Evolutionary conservation across 139 green algal species (phyloP).

Genomic region (Dunaliella sp.): DNA sequence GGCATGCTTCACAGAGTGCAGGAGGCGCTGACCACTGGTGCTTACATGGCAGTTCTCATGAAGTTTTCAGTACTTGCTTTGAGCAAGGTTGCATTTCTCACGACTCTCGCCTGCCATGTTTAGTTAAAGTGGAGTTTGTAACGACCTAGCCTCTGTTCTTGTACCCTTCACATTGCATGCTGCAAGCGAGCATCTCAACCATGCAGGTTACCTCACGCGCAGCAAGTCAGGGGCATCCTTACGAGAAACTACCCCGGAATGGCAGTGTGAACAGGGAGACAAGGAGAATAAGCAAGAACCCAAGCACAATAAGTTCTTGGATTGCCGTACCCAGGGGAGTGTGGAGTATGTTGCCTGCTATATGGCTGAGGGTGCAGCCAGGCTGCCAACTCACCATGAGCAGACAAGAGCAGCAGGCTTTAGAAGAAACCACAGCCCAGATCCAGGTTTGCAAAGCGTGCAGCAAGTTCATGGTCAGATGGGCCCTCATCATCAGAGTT

Average conservation of each 20-base stretch:
- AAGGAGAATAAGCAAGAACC: neutral
- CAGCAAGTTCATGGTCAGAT: slow-evolving; percentile 18
- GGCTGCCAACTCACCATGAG: neutral
- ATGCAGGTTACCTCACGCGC: neutral
- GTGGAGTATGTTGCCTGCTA: too few species aligned
- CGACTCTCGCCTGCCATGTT: neutral
- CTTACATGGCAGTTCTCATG: too few species aligned
- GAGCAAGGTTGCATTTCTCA: neutral
- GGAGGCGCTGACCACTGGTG: too few species aligned
- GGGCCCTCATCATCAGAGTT: neutral
- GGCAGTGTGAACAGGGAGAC: neutral
- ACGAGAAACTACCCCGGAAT: neutral
- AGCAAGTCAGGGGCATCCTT: too few species aligned
- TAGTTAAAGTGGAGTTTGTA: neutral
- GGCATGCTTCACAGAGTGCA: too few species aligned
- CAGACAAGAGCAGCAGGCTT: neutral
- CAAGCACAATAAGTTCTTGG: neutral
- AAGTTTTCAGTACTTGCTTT: too few species aligned
- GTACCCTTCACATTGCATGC: neutral
- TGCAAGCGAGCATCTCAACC: neutral
- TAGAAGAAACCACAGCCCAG: slow-evolving; percentile 36
- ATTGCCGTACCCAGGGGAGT: neutral
- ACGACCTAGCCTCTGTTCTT: neutral
- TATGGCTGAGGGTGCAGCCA: too few species aligned
- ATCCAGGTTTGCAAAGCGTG: slow-evolving; percentile 30